Percentiles rank a stretch among this genome's conserved stretches.
Conservation (phyloP, 2,329 filamentous ascomycete species). For the Didymella pinodella region DNA sequence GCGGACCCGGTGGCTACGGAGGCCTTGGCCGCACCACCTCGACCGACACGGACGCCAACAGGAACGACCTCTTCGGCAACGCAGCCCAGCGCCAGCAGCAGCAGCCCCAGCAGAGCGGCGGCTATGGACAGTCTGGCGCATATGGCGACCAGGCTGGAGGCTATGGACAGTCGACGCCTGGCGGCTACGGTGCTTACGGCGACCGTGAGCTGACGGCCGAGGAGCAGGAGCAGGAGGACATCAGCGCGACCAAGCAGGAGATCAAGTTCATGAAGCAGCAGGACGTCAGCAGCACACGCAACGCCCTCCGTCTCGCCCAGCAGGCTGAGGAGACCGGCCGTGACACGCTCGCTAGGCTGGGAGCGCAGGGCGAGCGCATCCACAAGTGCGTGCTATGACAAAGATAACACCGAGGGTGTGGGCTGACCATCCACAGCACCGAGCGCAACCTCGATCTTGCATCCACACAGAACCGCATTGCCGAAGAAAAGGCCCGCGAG, state of each 20-base stretch:
- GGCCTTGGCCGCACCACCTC: constrained; percentile 48
- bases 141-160: constrained; percentile 31
- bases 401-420: not conserved
- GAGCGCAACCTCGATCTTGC: constrained; percentile 85
- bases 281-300: constrained; percentile 75
- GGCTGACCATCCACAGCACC: constrained; percentile 46
- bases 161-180: constrained; percentile 32
- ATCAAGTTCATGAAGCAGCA: constrained; percentile 76
- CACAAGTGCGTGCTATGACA: constrained; percentile 32
- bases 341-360: constrained; percentile 41
- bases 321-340: constrained; percentile 75
- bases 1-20: constrained; percentile 52
- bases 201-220: constrained; percentile 83
- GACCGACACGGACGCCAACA: constrained; percentile 63
- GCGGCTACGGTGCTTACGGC: constrained; percentile 63
- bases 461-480: constrained; percentile 77
- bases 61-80: constrained; percentile 71
- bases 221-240: constrained; percentile 75
- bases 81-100: constrained; percentile 61
- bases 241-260: constrained; percentile 75
- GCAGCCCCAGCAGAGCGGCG: constrained; percentile 44
- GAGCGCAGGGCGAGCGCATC: constrained; percentile 49
- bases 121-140: constrained; percentile 35
- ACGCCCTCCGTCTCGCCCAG: constrained; percentile 67
- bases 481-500: constrained; percentile 81